These are phyloP conservation scores for Bryum argenteum DNA, from an alignment of 225 moss, liverwort and hornwort species.

Conservation along the genomic window DNA sequence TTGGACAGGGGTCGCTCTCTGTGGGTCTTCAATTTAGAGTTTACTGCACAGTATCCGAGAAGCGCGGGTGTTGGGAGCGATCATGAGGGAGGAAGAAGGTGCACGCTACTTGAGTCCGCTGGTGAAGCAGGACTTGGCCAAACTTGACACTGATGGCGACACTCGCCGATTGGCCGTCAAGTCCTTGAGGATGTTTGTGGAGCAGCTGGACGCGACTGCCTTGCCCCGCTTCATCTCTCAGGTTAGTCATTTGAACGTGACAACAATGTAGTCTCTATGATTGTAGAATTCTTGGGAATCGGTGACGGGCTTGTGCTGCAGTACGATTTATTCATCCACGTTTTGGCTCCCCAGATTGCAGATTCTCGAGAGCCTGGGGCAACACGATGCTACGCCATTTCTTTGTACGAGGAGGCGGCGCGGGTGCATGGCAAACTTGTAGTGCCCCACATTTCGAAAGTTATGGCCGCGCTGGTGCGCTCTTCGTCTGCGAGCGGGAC, in stretches of 20 bases:
- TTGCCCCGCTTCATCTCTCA: constrained; percentile 81
- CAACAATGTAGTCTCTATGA: background rate
- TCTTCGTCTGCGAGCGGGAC: constrained; percentile 74
- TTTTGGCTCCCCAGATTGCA: constrained; percentile 50
- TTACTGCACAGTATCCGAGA: background rate
- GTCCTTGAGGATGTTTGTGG: constrained; percentile 70
- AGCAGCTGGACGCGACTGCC: constrained; percentile 73
- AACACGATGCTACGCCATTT: constrained; percentile 68
- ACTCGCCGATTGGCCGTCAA: constrained; percentile 67
- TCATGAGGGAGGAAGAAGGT: constrained; percentile 74
- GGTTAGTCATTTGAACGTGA: constrained; percentile 38
- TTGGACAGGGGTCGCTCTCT: background rate
- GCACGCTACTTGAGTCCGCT: constrained; percentile 57
- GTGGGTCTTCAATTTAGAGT: background rate
- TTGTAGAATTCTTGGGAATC: background rate
- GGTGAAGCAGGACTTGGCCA: constrained; percentile 79
- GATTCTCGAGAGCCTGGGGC: constrained; percentile 68
- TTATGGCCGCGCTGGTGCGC: constrained; percentile 61
- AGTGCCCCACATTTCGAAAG: constrained; percentile 68
- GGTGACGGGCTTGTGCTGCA: too few relatives aligned
- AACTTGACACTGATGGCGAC: constrained; percentile 77
- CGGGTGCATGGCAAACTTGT: constrained; percentile 80
- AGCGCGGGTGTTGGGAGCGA: constrained; percentile 24
- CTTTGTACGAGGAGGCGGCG: constrained; percentile 77
- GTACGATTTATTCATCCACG: background rate